Percentiles rank a stretch among this genome's conserved stretches.
These are phyloP conservation scores for Haplosporangium gracile DNA, from an alignment of 192 early-diverging fungal genomes.

Conservation along the genomic window DNA sequence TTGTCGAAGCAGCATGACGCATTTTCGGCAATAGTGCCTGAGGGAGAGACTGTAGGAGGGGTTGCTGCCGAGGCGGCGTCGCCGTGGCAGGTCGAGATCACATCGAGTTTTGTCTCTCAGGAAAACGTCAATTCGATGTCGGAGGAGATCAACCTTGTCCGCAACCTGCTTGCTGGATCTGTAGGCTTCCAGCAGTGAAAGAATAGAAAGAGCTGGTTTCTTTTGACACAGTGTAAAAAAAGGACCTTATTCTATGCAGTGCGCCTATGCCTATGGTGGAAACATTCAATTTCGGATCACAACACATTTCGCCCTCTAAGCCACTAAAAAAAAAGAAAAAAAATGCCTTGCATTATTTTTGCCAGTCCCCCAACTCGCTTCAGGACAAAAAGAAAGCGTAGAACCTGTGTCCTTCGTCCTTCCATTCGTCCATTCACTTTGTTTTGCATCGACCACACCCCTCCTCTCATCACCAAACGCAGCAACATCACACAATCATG, in stretches of 20 bases:
- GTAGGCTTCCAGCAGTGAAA: conserved; percentile 17
- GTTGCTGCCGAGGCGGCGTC: conserved; percentile 14
- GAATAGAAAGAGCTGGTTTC: too few species aligned
- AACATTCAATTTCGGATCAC: not conserved
- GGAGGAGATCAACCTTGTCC: conserved; percentile 47
- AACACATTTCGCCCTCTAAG: conserved; percentile 7
- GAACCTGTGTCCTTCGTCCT: not conserved
- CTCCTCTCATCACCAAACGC: not conserved
- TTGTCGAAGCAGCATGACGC: conserved; percentile 48
- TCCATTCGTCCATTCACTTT: not conserved
- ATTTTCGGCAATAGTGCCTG: conserved; percentile 41
- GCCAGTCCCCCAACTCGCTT: not conserved
- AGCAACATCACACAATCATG: conserved; percentile 11
- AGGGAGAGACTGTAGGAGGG: conserved; percentile 19
- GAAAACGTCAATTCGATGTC: conserved; percentile 55
- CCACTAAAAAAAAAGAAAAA: conserved; percentile 13
- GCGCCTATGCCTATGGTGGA: not conserved
- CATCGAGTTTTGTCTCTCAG: conserved; percentile 51
- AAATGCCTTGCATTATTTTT: conserved; percentile 1
- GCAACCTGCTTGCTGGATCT: conserved; percentile 49
- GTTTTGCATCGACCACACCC: not conserved
- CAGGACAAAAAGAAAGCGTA: not conserved
- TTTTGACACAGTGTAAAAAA: not conserved
- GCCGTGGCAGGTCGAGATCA: conserved; percentile 48
- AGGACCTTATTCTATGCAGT: too few species aligned